phyloP scores from a whole-genome alignment of 2,329 filamentous ascomycete species.

The Exophiala phaeomuriformis region DNA sequence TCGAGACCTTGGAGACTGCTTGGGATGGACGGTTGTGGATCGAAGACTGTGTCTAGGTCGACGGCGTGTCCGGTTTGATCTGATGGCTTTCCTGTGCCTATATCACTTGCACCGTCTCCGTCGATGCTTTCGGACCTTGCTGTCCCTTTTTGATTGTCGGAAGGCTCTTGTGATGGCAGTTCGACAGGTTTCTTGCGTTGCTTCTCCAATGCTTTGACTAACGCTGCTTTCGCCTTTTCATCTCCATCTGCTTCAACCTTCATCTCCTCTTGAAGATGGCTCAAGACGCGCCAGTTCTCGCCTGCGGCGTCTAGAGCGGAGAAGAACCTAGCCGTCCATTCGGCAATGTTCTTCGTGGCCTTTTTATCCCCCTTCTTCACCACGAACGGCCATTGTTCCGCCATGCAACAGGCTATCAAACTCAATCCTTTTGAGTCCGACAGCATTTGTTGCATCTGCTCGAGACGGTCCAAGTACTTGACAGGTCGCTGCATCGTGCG shows the following conservation, averaged over 20 bases:
- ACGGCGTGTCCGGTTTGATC: constrained; percentile 25
- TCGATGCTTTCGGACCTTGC: background rate
- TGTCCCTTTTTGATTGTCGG: background rate
- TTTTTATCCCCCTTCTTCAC: constrained; percentile 45
- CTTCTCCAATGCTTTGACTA: constrained; percentile 36
- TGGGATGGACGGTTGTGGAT: constrained; percentile 42
- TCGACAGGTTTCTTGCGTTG: constrained; percentile 14
- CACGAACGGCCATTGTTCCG: constrained; percentile 71
- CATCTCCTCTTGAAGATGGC: constrained; percentile 41
- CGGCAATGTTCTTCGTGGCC: constrained; percentile 45
- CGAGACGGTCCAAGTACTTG: constrained; percentile 60
- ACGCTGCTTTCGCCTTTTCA: constrained; percentile 31
- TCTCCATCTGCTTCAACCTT: constrained; percentile 33
- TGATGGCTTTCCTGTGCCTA: background rate
- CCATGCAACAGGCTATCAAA: constrained; percentile 61
- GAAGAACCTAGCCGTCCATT: constrained; percentile 54
- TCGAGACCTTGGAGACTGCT: constrained; percentile 42
- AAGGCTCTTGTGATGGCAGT: background rate
- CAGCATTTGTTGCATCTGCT: constrained; percentile 32
- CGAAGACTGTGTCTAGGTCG: constrained; percentile 48
- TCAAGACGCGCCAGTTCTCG: constrained; percentile 45
- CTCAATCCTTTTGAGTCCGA: constrained; percentile 28
- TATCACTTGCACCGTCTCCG: background rate
- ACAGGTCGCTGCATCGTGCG: constrained; percentile 70
- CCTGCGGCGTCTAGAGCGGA: constrained; percentile 47